A percentile compares a stretch with the other conserved stretches of the same genome.
Evolutionary conservation across 2,329 filamentous ascomycete species (phyloP).

Genomic region (Chaetomiaceae sp.): DNA sequence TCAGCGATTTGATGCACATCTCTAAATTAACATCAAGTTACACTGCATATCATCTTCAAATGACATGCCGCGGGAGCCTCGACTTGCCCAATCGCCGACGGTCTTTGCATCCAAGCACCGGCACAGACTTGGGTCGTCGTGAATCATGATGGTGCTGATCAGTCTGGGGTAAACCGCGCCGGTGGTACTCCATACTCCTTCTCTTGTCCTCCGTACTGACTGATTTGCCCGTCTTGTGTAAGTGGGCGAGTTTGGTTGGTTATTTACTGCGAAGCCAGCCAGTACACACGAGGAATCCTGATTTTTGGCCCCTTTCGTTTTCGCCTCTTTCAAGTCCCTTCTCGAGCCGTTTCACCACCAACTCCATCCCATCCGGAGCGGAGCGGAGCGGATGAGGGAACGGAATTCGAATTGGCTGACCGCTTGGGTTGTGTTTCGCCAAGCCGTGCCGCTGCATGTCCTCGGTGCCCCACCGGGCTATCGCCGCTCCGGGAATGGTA

Average conservation of each 20-base stretch:
- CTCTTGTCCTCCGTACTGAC: neutral
- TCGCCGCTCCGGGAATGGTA: neutral
- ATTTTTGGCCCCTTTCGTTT: too few species aligned
- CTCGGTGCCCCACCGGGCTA: neutral
- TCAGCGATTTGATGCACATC: neutral
- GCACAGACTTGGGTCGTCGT: too few species aligned
- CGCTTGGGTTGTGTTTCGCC: neutral
- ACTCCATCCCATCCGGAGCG: neutral
- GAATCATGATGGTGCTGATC: constrained; percentile 4
- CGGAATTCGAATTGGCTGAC: too few species aligned
- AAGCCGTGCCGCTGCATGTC: constrained; percentile 8
- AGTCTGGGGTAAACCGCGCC: neutral
- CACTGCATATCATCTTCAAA: neutral
- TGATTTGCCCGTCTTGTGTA: too few species aligned
- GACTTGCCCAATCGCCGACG: too few species aligned
- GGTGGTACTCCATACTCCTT: too few species aligned
- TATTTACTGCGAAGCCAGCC: too few species aligned
- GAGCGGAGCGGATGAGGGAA: constrained; percentile 2
- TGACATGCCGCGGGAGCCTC: constrained; percentile 14
- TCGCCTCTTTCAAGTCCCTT: too few species aligned
- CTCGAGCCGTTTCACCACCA: neutral
- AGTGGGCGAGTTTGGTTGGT: too few species aligned
- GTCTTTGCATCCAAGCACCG: too few species aligned
- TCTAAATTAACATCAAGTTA: neutral
- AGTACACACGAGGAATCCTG: too few species aligned